Conservation (phyloP, 441 rosid species). For the Arabidopsis hybrid region DNA sequence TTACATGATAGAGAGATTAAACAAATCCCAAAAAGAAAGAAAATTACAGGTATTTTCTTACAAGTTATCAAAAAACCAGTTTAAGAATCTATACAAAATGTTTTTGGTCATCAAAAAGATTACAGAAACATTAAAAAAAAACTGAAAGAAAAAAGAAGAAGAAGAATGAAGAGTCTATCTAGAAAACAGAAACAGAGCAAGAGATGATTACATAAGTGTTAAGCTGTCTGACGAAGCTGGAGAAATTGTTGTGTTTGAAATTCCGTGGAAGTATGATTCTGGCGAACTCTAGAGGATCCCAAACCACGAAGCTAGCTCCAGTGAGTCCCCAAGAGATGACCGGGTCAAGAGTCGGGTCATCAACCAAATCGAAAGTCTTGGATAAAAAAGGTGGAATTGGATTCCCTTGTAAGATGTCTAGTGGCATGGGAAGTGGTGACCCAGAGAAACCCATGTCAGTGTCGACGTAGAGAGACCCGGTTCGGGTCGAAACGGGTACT, state of each 20-base stretch:
- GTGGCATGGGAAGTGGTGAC: conserved; percentile 61
- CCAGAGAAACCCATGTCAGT: conserved; percentile 30
- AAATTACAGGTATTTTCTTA: conserved; percentile 27
- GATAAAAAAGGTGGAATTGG: conserved; percentile 74
- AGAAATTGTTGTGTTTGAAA: conserved; percentile 80
- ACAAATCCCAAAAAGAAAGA: conserved; percentile 8
- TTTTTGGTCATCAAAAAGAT: background rate
- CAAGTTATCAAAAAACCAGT: conserved; percentile 31
- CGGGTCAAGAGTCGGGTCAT: conserved; percentile 59
- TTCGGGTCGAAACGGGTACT: conserved; percentile 32
- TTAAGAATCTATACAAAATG: conserved; percentile 26
- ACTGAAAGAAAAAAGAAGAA: background rate
- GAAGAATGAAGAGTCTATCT: background rate
- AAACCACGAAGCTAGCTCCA: conserved; percentile 71
- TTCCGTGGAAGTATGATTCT: conserved; percentile 64
- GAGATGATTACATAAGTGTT: conserved; percentile 65
- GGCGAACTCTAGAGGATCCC: conserved; percentile 75
- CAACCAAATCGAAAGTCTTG: conserved; percentile 71
- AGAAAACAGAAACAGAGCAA: conserved; percentile 41
- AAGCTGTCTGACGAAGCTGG: conserved; percentile 84
- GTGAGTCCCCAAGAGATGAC: conserved; percentile 67
- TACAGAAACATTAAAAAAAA: conserved; percentile 28
- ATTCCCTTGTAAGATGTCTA: conserved; percentile 62
- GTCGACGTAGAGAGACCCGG: conserved; percentile 39
- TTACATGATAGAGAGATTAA: conserved; percentile 24